Evolutionary conservation across 345 rosid genomes (phyloP).

Genomic region (Boechera retrofracta): DNA sequence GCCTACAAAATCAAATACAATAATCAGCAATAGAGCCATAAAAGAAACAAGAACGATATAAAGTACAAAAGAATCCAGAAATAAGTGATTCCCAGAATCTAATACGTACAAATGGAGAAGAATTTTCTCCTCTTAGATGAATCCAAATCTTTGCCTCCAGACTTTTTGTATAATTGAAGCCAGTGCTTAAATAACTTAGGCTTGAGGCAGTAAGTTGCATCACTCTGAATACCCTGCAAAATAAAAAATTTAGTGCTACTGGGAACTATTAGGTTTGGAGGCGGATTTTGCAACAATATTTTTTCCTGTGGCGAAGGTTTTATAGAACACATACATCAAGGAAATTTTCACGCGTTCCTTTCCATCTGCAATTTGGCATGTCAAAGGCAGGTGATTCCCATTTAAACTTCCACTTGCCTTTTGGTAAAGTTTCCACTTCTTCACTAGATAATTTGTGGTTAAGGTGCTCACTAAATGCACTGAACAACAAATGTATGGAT

Average conservation of each 20-base stretch:
- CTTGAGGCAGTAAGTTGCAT: constrained; percentile 62
- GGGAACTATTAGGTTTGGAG: neutral
- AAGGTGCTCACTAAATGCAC: constrained; percentile 72
- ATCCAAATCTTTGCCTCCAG: constrained; percentile 70
- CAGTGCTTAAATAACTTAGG: constrained; percentile 78
- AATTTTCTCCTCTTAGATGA: constrained; percentile 69
- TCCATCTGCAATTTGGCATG: constrained; percentile 75
- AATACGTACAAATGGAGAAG: constrained; percentile 81
- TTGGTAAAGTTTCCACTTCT: constrained; percentile 58
- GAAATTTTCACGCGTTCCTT: constrained; percentile 69
- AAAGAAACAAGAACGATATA: constrained; percentile 16
- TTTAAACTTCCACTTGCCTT: constrained; percentile 65
- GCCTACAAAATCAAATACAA: constrained; percentile 50
- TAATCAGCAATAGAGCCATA: constrained; percentile 38
- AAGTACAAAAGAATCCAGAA: constrained; percentile 11
- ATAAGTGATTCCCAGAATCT: constrained; percentile 10
- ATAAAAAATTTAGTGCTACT: neutral
- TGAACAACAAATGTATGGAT: constrained; percentile 42
- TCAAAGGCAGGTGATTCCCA: constrained; percentile 77
- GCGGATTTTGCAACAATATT: neutral
- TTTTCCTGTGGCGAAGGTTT: constrained; percentile 1
- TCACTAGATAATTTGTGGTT: constrained; percentile 60
- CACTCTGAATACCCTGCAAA: constrained; percentile 56
- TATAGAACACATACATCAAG: constrained; percentile 57
- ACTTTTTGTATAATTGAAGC: constrained; percentile 62